Evolutionary conservation across 768 basidiomycete species (phyloP).

Genomic region (Rhodotorula toruloides): DNA sequence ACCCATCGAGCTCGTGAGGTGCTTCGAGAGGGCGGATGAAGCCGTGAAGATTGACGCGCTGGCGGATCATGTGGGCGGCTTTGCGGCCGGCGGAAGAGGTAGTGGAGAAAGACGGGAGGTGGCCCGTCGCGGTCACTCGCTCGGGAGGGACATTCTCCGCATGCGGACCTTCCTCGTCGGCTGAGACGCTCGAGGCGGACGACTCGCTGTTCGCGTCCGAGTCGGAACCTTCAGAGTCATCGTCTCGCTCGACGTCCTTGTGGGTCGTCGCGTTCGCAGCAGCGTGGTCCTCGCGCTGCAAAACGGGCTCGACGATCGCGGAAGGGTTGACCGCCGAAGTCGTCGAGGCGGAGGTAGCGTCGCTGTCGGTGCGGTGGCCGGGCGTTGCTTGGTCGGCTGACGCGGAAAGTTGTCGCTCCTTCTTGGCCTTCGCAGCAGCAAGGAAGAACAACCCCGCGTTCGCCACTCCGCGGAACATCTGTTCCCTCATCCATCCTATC

Average conservation of each 20-base stretch:
- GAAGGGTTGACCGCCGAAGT: slow-evolving; percentile 18
- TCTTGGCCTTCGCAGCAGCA: slow-evolving; percentile 12
- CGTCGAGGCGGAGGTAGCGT: neutral
- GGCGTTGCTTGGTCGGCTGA: no score
- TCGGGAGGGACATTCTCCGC: neutral
- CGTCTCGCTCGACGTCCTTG: neutral
- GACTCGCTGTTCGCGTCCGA: slow-evolving; percentile 7
- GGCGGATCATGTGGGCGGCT: slow-evolving; percentile 70
- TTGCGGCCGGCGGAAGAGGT: neutral
- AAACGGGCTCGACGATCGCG: neutral
- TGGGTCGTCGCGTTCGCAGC: neutral
- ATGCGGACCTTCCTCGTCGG: neutral
- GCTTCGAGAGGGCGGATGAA: slow-evolving; percentile 73
- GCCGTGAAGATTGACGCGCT: slow-evolving; percentile 77
- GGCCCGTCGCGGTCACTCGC: slow-evolving; percentile 24
- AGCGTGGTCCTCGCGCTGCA: neutral
- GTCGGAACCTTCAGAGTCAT: neutral
- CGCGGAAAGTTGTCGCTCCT: neutral
- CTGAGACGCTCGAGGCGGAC: neutral
- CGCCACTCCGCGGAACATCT: slow-evolving; percentile 29
- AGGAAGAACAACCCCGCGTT: slow-evolving; percentile 29
- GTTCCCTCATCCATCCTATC: accelerated
- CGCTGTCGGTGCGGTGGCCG: neutral
- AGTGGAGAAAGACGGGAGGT: slow-evolving; percentile 20
- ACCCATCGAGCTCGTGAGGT: slow-evolving; percentile 60